A percentile compares a stretch with the other conserved stretches of the same genome.
Conservation (phyloP, 2,329 filamentous ascomycete genomes). For the Alternaria panax region DNA sequence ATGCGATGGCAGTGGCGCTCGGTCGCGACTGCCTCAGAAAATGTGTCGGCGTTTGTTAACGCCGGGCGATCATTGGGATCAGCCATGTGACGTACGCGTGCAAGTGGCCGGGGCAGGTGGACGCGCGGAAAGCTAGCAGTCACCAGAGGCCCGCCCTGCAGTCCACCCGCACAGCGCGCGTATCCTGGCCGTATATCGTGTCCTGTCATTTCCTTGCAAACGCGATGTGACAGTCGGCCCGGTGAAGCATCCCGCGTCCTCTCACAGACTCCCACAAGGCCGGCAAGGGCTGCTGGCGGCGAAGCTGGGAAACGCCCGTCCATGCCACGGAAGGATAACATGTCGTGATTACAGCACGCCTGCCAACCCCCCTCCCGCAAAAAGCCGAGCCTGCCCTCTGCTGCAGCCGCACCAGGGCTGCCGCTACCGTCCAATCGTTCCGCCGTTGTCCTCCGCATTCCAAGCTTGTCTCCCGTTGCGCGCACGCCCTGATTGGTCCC, state of each 20-base stretch:
- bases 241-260: conserved; percentile 1
- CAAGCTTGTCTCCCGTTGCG: conserved; percentile 18
- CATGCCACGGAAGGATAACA: conserved; percentile 19
- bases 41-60: conserved; percentile 18
- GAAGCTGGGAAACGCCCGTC: background rate
- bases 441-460: conserved; percentile 10
- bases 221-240: background rate
- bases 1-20: conserved; percentile 11
- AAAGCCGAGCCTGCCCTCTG: conserved; percentile 11
- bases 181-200: background rate
- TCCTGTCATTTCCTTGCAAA: conserved; percentile 6
- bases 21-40: conserved; percentile 15
- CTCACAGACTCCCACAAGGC: background rate
- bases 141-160: conserved; percentile 1
- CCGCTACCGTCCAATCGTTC: conserved; percentile 3
- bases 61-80: conserved; percentile 9
- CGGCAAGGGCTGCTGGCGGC: background rate
- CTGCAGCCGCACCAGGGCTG: background rate
- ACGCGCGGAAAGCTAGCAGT: conserved; percentile 4
- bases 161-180: background rate
- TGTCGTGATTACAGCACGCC: conserved; percentile 11
- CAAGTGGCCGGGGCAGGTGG: background rate
- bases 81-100: conserved; percentile 7
- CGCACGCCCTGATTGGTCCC: conserved; percentile 17
- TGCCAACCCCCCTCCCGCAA: conserved; percentile 11